Evolutionary conservation across 306 rosid species (phyloP), one percentile per base, ranked within the genome.

Genomic region (Abrus precatorius): DNA sequence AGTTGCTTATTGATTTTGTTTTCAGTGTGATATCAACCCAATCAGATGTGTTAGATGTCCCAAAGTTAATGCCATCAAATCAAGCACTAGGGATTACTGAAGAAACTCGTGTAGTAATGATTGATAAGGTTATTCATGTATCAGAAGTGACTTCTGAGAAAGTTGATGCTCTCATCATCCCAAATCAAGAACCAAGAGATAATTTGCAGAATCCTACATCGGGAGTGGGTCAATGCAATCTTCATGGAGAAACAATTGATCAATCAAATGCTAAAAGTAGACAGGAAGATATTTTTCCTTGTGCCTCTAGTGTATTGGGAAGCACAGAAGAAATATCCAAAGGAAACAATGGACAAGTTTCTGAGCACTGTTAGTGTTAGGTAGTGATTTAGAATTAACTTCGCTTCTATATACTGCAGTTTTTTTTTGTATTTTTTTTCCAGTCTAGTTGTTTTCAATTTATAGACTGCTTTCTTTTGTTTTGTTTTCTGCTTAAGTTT

Each of bases 111-210:
- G 86, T 85, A 28, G 78, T 89, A 68, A 68, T 87, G 73, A 82
- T 91, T 54, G 97, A 93, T 78, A 92, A 91, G 84, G 85, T 90
- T 52, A 85, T 89, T 38, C 85, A 85, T 70, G 86, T 91, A 52
- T 69, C 94, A 12, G 91, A 95, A 86, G 94, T 87, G 81, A 80
- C 83, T 49, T 81, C 84, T 74, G 91, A 89, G 82, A 81, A 82
- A 78, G 84, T 81, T 76, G 87, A 70, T 69, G 47, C 83, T 77
- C 82, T 41, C 45, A 28, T 30, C 53, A 62, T 30, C 57, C 80
- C 75, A 67, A 82, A 34, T 80, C 77, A 65, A 56, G 83, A 76
- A 62, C 47, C 74, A 44, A 63, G 33, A 32, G 84, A 79, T 62
- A 50, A 56, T 69, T 62, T 74, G 70, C 86, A 53, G 81, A 74